Base-by-base conservation (phyloP, 2,329 filamentous ascomycete species). In the Clarireedia homoeocarpa region DNA sequence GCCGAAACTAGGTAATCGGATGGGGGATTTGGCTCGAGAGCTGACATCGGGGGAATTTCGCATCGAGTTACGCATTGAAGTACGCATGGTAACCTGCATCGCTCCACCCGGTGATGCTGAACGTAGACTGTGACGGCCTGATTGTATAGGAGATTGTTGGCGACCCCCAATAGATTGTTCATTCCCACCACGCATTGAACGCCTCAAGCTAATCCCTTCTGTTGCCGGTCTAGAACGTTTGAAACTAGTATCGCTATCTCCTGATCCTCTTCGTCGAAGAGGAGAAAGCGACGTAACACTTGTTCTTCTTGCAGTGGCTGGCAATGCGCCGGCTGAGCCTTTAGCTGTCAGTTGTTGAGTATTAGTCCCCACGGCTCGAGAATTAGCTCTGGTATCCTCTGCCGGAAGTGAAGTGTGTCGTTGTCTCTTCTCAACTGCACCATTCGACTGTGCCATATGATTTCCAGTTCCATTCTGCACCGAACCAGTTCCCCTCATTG, bases 191-290 rank as follows among this genome's bases (percentile, higher is more conserved):
- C 91, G 80, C 88, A 96, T 88, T 1, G 88, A 89, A 51, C 77
- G 79, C 56, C 85, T 84, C 76, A 95, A 89, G 1, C 75, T 78
- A 53, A 83, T 79, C 0, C 77, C 76, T 45, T 76, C 71, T 5
- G 70, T 67, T 51, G 73, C 68, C 39, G 78, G 72, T 59, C 80
- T 79, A 45, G 75, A 71, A 27, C 89, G 85, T 66, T 82, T 86
- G 74, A 96, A 96, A 68, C 89, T 95, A 71, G 88, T 95, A 46
- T 89, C 85, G 65, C 86, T 89, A 27, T 80, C 84, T 62, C 84
- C 82, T 0, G 85, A 88, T 17, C 73, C 76, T 9, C 74, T 78
- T 2, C 84, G 78, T 56, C 74, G 72, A 7, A 82, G 70, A 5
- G 75, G 61, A 10, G 57, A 54, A 38, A 55, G 47, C 6, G 36